Conservation (phyloP, 768 basidiomycete species). For the Suillus placidus region DNA sequence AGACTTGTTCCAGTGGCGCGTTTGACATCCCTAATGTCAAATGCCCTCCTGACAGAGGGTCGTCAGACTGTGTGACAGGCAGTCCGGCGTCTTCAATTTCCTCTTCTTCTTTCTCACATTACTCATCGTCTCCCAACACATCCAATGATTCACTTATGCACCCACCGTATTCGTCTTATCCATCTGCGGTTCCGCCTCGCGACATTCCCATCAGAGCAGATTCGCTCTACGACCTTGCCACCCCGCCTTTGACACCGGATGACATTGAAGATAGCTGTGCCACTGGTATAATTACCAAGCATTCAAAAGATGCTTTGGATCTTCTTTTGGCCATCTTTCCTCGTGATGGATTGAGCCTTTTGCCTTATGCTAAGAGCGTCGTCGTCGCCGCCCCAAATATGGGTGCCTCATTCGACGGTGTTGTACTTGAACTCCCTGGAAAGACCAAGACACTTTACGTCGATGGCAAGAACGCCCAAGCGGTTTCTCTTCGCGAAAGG, state of each 20-base stretch:
- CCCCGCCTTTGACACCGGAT: constrained; percentile 83
- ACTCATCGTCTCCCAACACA: constrained; percentile 34
- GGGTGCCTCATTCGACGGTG: constrained; percentile 72
- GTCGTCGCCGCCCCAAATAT: constrained; percentile 70
- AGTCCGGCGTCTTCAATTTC: constrained; percentile 69
- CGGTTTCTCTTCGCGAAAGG: constrained; percentile 85
- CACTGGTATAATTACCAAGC: constrained; percentile 46
- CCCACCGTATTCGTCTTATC: constrained; percentile 24
- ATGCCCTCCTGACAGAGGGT: constrained; percentile 97
- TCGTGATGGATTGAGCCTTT: constrained; percentile 62
- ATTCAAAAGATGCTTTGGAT: constrained; percentile 67
- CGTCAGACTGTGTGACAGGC: constrained; percentile 95
- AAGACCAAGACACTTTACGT: constrained; percentile 80
- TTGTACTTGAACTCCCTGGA: constrained; percentile 74
- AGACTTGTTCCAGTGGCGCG: constrained; percentile 73
- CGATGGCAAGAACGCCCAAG: constrained; percentile 79
- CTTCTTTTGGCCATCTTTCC: constrained; percentile 83
- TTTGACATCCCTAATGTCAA: constrained; percentile 89
- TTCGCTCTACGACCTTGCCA: constrained; percentile 51
- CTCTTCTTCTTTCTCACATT: constrained; percentile 41
- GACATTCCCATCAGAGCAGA: constrained; percentile 43
- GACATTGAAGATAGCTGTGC: constrained; percentile 49
- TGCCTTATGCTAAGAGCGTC: constrained; percentile 77
- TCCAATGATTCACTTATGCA: constrained; percentile 20
- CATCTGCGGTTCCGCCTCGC: constrained; percentile 41